Percentiles rank a stretch among this genome's conserved stretches.
phyloP scores from a whole-genome alignment of 108 stramenopile genomes.

The Pseudonitzschia delicatissima region DNA sequence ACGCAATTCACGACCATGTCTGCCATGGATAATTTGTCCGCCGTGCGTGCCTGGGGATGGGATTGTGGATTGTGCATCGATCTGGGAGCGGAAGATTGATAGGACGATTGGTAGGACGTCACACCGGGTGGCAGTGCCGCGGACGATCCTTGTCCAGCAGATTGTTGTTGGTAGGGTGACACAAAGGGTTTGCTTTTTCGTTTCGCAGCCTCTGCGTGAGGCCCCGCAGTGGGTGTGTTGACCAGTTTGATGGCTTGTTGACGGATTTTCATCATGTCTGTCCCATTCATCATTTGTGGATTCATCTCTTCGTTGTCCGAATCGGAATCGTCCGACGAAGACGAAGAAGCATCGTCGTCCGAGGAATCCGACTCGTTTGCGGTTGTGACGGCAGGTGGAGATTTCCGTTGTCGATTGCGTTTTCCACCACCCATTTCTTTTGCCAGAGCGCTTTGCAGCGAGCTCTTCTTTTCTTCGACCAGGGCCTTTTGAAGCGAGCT shows the following conservation, averaged over 20 bases:
- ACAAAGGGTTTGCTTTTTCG: neutral
- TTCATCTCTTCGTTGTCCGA: neutral
- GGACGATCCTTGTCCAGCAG: constrained; percentile 15
- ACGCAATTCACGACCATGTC: constrained; percentile 26
- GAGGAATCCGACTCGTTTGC: neutral
- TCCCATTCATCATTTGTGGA: neutral
- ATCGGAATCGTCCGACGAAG: constrained; percentile 5
- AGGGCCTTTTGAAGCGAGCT: constrained; percentile 5
- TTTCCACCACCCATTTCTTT: neutral
- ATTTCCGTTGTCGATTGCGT: neutral
- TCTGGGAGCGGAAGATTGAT: neutral
- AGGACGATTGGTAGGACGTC: neutral
- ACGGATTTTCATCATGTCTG: constrained; percentile 18
- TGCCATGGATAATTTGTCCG: neutral
- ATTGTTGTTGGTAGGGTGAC: constrained; percentile 15
- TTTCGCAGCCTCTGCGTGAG: constrained; percentile 3
- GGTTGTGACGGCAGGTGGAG: neutral
- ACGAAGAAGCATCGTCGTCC: neutral
- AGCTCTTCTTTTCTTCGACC: neutral
- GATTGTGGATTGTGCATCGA: neutral
- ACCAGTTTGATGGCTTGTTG: constrained; percentile 26
- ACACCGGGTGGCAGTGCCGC: neutral
- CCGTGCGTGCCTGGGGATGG: neutral
- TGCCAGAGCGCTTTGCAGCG: neutral
- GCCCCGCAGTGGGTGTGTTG: constrained; percentile 13